Evolutionary conservation across 1,139 yeast genomes (phyloP).

Genomic region (Kodamaea sp.): DNA sequence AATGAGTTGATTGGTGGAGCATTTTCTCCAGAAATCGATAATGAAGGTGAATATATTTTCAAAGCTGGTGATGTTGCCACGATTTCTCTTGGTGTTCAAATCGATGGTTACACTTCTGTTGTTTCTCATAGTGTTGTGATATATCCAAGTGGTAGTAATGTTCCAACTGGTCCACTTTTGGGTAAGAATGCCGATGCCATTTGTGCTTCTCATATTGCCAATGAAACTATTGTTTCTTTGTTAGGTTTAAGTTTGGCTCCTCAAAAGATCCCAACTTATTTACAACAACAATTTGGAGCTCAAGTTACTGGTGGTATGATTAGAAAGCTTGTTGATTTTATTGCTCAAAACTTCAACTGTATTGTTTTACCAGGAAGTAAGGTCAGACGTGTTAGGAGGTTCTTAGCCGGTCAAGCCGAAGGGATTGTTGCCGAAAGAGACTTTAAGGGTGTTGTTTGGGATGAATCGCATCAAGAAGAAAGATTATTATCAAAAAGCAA

Average conservation of each 20-base stretch:
- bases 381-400: constrained; percentile 86
- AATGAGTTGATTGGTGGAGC: constrained; percentile 69
- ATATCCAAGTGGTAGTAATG: constrained; percentile 54
- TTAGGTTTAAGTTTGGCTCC: constrained; percentile 74
- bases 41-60: constrained; percentile 49
- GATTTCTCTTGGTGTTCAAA: constrained; percentile 79
- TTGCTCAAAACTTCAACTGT: constrained; percentile 80
- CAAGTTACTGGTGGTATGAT: constrained; percentile 64
- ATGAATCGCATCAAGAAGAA: constrained; percentile 75
- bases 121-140: constrained; percentile 84
- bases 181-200: constrained; percentile 88
- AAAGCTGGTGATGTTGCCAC: constrained; percentile 82
- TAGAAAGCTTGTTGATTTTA: constrained; percentile 70
- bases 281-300: constrained; percentile 24
- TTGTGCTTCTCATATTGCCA: constrained; percentile 85
- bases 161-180: constrained; percentile 71
- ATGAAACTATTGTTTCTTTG: constrained; percentile 73
- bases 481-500: constrained; percentile 45
- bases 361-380: constrained; percentile 87
- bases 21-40: constrained; percentile 84
- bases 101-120: constrained; percentile 91
- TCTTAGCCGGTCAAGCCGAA: constrained; percentile 93
- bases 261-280: constrained; percentile 58
- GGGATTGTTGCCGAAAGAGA: constrained; percentile 89
- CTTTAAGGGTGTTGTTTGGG: constrained; percentile 91